Conservation (phyloP, 805 yeast species). For the Saccharomycopsis olivae region DNA sequence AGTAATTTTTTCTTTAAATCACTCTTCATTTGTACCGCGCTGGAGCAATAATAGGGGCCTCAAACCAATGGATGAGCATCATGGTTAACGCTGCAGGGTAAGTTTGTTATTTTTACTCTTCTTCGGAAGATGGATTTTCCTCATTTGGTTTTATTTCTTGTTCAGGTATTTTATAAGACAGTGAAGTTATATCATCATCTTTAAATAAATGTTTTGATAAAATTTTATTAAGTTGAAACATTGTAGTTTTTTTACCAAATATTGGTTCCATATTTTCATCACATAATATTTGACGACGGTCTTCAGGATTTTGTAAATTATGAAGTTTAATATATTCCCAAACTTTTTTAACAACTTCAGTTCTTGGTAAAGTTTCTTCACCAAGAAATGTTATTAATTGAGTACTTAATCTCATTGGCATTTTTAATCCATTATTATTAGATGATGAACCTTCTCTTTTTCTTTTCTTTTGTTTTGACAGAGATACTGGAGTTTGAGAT, state of each 20-base stretch:
- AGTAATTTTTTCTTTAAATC: no score
- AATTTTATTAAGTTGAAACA: constrained; percentile 49
- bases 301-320: constrained; percentile 54
- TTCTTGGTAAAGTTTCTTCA: constrained; percentile 37
- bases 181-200: no score
- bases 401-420: constrained; percentile 38
- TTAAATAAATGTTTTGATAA: constrained; percentile 39
- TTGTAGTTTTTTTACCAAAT: constrained; percentile 50
- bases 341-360: constrained; percentile 56
- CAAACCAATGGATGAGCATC: no score
- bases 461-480: not conserved
- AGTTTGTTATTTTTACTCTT: no score
- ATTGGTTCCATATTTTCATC: constrained; percentile 45
- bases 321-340: constrained; percentile 64
- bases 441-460: constrained; percentile 22
- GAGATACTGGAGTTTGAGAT: constrained; percentile 1
- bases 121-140: no score
- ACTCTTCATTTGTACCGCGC: no score
- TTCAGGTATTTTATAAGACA: no score
- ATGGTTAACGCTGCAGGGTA: no score
- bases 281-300: constrained; percentile 54
- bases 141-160: no score
- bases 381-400: constrained; percentile 42
- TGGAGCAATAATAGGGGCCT: no score
- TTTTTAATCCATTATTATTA: constrained; percentile 21